A percentile compares a stretch with the other conserved stretches of the same genome.
Evolutionary conservation across 768 basidiomycete species (phyloP).

Genomic region (Lenzites betulinus): DNA sequence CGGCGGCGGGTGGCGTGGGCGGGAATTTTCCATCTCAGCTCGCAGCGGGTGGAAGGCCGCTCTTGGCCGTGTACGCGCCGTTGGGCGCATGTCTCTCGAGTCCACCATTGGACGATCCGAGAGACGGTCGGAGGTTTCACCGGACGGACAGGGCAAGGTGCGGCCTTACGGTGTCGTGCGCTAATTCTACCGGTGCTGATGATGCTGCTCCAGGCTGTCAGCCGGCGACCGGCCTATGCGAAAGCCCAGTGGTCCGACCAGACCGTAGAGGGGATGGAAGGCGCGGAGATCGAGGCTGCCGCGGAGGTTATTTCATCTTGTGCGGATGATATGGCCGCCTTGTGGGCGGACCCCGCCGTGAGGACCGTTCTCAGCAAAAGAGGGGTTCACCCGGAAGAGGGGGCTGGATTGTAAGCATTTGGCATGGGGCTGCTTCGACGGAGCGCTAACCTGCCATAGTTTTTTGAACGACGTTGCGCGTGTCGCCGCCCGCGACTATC

Average conservation of each 20-base stretch:
- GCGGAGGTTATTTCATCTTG: constrained; percentile 59
- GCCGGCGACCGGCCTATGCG: not conserved
- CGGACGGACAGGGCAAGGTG: constrained; percentile 6
- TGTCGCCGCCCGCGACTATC: constrained; percentile 61
- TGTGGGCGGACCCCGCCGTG: constrained; percentile 67
- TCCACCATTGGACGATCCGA: constrained; percentile 12
- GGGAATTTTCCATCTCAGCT: constrained; percentile 31
- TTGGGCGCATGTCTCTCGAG: constrained; percentile 9
- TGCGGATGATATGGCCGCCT: constrained; percentile 60
- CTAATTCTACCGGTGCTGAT: not conserved
- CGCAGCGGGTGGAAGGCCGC: constrained; percentile 31
- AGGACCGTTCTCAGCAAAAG: constrained; percentile 55
- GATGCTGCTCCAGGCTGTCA: not conserved
- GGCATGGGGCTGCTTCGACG: not conserved
- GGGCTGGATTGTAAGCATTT: constrained; percentile 67
- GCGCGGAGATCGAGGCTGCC: constrained; percentile 48
- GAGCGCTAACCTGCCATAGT: constrained; percentile 36
- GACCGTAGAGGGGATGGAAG: constrained; percentile 4
- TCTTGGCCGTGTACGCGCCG: constrained; percentile 23
- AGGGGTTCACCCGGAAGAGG: constrained; percentile 56
- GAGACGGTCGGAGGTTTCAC: constrained; percentile 4
- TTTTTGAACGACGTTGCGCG: constrained; percentile 72
- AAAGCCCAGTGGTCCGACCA: not conserved
- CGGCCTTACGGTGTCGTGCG: not conserved
- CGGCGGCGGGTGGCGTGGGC: constrained; percentile 11